Base-by-base conservation (phyloP, 148 eudicot species). In the Rhododendron henanense region DNA sequence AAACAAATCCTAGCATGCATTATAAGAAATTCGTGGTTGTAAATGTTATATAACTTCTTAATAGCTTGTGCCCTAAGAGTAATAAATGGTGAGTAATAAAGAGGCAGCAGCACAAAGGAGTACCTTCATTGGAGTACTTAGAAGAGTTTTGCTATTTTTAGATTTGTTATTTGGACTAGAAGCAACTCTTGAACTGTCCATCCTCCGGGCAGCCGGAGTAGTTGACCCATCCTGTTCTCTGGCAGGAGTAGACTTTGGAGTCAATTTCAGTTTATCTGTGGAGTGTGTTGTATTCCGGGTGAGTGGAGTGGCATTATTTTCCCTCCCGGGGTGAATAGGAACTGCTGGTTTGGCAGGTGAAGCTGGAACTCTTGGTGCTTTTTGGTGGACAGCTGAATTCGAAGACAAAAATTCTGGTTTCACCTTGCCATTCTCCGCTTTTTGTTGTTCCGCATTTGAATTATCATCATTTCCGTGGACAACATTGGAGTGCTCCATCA, bases 51-150 rank as follows among this genome's bases (percentile, higher is more conserved):
- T 71, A 31, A 21, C 39, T 71, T 31, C 75, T 14, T 69, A 28
- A 69, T 25, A 69, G 75, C 75, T 69, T 31, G 14, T 13, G 39
- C 39, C 1, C 18, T 11, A 28, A 10, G 35, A 28, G 37, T 69
- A 28, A 73, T 3, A 14, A 35, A 59, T 31, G 31, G 59, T 8
- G 78, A 55, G 77, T 23, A 74, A 47, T n/a, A 75, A 75, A 75
- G 75, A 28, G 75, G 75, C 35, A 71, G 84, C 41, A 31, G 45
- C 25, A 23, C 44, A 6, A 74, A 82, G 31, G 78, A 45, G 79
- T 78, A 92, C 94, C 94, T 86, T 90, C 3, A 81, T 33, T 71
- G 94, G 94, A 89, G 94, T 92, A 82, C 78, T 93, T 28, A 86
- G 85, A 81, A 93, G 93, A 71, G 96, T 92, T 63, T 87, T 76